Evolutionary conservation across 495 filamentous ascomycete species (phyloP).

Genomic region (Daldinia loculata): DNA sequence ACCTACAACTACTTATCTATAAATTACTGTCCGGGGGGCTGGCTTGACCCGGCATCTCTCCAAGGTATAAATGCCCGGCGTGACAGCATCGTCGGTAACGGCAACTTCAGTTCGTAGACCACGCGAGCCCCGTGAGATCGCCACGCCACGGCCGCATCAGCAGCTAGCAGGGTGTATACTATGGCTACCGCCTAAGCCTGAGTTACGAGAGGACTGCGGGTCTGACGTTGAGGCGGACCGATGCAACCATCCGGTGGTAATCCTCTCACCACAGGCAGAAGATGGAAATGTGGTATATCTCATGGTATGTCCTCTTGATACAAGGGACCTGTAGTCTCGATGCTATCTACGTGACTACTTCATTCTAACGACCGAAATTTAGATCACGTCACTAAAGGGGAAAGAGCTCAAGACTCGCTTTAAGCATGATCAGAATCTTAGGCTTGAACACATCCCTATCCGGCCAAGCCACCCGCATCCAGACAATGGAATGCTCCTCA

Average conservation of each 20-base stretch:
- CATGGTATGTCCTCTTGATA: conserved; percentile 29
- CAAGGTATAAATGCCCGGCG: conserved; percentile 24
- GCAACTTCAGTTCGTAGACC: conserved; percentile 19
- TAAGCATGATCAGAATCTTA: conserved; percentile 2
- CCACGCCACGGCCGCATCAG: neutral
- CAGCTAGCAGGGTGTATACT: conserved; percentile 41
- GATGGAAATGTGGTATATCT: conserved; percentile 36
- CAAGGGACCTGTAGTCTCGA: neutral
- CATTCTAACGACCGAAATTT: neutral
- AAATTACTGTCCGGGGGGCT: neutral
- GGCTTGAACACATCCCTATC: conserved; percentile 44
- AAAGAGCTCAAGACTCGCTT: conserved; percentile 34
- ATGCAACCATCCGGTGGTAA: conserved; percentile 44
- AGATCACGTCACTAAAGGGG: conserved; percentile 49
- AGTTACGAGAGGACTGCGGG: conserved; percentile 20
- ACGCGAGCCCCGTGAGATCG: conserved; percentile 11
- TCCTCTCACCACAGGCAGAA: conserved; percentile 35
- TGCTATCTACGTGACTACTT: neutral
- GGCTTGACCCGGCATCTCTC: neutral
- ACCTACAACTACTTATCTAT: conserved; percentile 11
- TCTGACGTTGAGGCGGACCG: conserved; percentile 34
- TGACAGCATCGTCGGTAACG: conserved; percentile 24
- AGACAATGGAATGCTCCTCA: conserved; percentile 44
- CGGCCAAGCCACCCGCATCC: conserved; percentile 40
- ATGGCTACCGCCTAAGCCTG: conserved; percentile 38